phyloP scores from a whole-genome alignment of 2,329 filamentous ascomycete species.

The Penicillium griseofulvum region DNA sequence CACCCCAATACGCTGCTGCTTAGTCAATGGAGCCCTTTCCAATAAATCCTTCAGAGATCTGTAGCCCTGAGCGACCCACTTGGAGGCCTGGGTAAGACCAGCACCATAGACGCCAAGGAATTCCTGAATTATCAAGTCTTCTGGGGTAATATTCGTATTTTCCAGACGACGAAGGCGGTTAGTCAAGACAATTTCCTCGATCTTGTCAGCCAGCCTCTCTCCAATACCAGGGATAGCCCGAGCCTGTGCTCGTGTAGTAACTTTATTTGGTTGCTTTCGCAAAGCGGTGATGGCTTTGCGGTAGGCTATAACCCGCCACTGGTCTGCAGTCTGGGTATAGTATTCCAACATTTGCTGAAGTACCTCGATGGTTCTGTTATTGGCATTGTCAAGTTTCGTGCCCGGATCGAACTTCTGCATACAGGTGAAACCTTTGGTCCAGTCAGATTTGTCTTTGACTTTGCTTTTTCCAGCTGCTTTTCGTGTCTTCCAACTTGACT shows the following conservation, averaged over 20 bases:
- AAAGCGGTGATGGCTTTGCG: constrained; percentile 73
- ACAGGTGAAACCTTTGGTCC: constrained; percentile 54
- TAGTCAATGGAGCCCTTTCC: constrained; percentile 60
- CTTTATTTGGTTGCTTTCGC: constrained; percentile 60
- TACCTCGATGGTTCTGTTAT: constrained; percentile 70
- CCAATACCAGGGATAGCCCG: constrained; percentile 67
- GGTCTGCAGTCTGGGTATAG: constrained; percentile 71
- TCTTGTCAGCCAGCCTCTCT: constrained; percentile 71
- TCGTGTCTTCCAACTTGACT: background rate
- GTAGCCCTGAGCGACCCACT: constrained; percentile 74
- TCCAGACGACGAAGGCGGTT: constrained; percentile 70
- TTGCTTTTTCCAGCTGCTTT: background rate
- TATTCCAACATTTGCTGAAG: constrained; percentile 76
- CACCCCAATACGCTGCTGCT: constrained; percentile 71
- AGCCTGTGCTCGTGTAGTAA: constrained; percentile 70
- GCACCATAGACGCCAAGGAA: constrained; percentile 81
- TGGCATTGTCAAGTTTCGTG: constrained; percentile 60
- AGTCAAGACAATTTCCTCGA: constrained; percentile 82
- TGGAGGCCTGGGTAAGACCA: constrained; percentile 65
- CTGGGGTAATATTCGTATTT: constrained; percentile 64
- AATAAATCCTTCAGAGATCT: constrained; percentile 70
- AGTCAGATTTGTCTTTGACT: constrained; percentile 18
- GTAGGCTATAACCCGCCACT: constrained; percentile 74
- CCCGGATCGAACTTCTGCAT: constrained; percentile 56
- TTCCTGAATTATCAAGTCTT: constrained; percentile 61